Conservation (phyloP, 2,329 filamentous ascomycete species). For the Cryphonectria carpinicola region DNA sequence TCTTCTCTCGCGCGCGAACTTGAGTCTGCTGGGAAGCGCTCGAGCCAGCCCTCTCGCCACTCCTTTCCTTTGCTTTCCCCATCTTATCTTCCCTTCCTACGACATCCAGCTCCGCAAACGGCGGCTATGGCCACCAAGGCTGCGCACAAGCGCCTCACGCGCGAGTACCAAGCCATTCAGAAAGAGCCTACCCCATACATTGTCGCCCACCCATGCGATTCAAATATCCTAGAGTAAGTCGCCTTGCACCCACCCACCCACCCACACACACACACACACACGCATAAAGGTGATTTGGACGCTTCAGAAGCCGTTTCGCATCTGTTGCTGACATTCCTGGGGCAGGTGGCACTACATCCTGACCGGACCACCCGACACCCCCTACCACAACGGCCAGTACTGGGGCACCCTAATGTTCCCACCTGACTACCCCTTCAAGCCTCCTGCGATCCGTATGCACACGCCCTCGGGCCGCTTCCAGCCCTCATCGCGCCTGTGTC, state of each 20-base stretch:
- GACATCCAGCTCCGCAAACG: slow-evolving; percentile 3
- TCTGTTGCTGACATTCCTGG: slow-evolving; percentile 14
- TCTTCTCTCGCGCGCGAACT: not conserved
- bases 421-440: slow-evolving; percentile 94
- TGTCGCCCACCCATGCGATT: slow-evolving; percentile 83
- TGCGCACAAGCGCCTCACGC: slow-evolving; percentile 48
- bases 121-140: slow-evolving; percentile 29
- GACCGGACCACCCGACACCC: slow-evolving; percentile 90
- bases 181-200: slow-evolving; percentile 88
- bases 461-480: slow-evolving; percentile 96
- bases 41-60: not conserved
- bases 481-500: slow-evolving; percentile 86
- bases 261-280: not conserved
- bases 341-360: slow-evolving; percentile 90
- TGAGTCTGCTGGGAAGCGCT: not conserved
- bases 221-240: slow-evolving; percentile 83
- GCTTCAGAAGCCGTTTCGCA: not conserved
- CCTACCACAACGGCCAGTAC: slow-evolving; percentile 94
- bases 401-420: slow-evolving; percentile 98
- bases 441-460: slow-evolving; percentile 98
- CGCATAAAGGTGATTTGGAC: not conserved
- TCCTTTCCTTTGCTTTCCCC: not conserved
- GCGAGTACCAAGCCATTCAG: slow-evolving; percentile 65
- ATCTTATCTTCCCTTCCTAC: not conserved
- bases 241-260: not conserved